phyloP scores from a whole-genome alignment of 345 rosid species.

The Corchorus olitorius region DNA sequence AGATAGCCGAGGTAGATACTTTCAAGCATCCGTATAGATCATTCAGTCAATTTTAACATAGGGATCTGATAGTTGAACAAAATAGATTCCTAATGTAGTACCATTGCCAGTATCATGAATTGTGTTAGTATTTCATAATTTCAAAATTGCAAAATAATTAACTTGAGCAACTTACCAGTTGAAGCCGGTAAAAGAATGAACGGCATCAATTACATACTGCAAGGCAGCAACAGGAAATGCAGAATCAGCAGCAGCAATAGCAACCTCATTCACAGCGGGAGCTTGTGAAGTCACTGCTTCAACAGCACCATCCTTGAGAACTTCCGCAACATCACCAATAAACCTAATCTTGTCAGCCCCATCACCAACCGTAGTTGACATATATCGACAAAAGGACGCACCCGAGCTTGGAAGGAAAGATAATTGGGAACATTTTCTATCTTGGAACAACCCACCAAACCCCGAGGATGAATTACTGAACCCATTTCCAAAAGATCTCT shows the following conservation, averaged over 20 bases:
- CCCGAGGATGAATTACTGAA: constrained; percentile 27
- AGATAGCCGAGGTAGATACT: background rate
- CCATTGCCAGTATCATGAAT: background rate
- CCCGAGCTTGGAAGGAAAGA: constrained; percentile 38
- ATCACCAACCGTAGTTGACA: constrained; percentile 54
- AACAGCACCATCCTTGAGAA: constrained; percentile 47
- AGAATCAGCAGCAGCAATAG: constrained; percentile 73
- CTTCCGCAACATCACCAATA: constrained; percentile 51
- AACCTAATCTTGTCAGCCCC: constrained; percentile 51
- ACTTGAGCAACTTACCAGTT: constrained; percentile 47
- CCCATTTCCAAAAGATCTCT: constrained; percentile 33
- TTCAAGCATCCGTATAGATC: background rate
- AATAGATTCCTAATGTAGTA: background rate
- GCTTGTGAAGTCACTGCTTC: constrained; percentile 54
- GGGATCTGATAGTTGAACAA: background rate
- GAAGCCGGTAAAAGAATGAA: constrained; percentile 65
- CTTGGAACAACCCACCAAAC: constrained; percentile 22
- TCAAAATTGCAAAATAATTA: background rate
- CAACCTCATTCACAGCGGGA: constrained; percentile 65
- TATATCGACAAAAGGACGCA: constrained; percentile 47
- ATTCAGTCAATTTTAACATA: background rate
- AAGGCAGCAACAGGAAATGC: constrained; percentile 62
- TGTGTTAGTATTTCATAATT: background rate
- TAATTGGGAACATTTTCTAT: constrained; percentile 32
- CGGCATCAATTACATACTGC: constrained; percentile 69